These are phyloP conservation scores for Edaphochlamys debaryana DNA, from an alignment of 139 green algal species.

Conservation along the genomic window DNA sequence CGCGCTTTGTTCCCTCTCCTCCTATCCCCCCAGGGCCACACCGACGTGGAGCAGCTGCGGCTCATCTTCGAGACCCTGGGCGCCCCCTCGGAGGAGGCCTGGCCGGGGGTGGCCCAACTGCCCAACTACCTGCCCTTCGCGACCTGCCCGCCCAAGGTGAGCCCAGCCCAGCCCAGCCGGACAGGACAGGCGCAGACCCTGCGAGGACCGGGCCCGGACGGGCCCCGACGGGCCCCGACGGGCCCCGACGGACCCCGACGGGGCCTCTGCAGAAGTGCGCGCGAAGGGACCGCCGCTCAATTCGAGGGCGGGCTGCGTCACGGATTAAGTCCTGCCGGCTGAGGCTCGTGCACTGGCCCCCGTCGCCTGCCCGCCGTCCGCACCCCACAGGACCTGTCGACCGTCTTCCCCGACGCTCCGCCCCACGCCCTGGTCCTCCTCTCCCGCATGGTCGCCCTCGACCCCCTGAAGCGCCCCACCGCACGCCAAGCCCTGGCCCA, in stretches of 20 bases:
- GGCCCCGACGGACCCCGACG: no score
- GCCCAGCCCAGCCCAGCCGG: no score
- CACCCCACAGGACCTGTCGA: slow-evolving; percentile 4
- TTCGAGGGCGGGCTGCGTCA: no score
- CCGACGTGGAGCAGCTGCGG: slow-evolving; percentile 60
- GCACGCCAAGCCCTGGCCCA: slow-evolving; percentile 77
- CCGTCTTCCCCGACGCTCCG: slow-evolving; percentile 2
- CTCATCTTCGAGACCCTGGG: slow-evolving; percentile 69
- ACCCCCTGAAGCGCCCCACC: slow-evolving; percentile 46
- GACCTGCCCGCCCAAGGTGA: background rate
- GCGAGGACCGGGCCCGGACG: no score
- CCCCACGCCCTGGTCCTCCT: slow-evolving; percentile 49
- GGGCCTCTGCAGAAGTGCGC: no score
- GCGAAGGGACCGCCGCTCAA: no score
- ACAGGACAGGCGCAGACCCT: no score
- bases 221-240: no score
- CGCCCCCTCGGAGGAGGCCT: slow-evolving; percentile 60
- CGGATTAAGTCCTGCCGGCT: no score
- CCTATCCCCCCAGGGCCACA: slow-evolving; percentile 18
- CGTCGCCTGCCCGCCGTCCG: no score
- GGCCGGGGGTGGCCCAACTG: slow-evolving; percentile 56
- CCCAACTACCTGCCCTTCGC: slow-evolving; percentile 48
- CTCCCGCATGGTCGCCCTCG: slow-evolving; percentile 24
- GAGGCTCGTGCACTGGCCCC: no score
- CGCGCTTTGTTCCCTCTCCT: no score